Evolutionary conservation across 495 filamentous ascomycete species (phyloP).

Genomic region (Hypoxylon cercidicola): DNA sequence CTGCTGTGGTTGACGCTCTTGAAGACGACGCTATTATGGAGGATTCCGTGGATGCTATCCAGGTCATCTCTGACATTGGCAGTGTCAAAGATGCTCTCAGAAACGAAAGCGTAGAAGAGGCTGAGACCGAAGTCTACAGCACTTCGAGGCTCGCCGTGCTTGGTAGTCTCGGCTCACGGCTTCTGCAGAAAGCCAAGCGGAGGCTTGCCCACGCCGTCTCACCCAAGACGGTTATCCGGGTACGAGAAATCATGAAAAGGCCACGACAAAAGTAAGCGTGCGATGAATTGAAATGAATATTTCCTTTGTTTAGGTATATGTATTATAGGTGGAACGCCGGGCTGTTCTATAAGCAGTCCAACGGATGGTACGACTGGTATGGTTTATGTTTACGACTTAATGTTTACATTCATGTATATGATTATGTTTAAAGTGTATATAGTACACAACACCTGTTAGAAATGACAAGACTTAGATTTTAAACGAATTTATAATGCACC

Average conservation of each 20-base stretch:
- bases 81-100: background rate
- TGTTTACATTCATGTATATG: background rate
- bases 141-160: background rate
- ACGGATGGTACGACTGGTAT: background rate
- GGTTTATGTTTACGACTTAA: background rate
- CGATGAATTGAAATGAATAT: background rate
- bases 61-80: background rate
- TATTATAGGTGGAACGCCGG: too few relatives aligned
- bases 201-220: background rate
- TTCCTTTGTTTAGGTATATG: background rate
- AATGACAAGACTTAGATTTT: background rate
- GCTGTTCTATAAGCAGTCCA: too few relatives aligned
- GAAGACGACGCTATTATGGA: background rate
- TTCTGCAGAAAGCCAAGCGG: background rate
- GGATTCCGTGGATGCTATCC: background rate
- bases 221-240: background rate
- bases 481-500: too few relatives aligned
- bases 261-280: background rate
- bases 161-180: background rate
- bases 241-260: background rate
- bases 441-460: background rate
- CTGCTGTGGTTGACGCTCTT: background rate
- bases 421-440: background rate
- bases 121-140: background rate
- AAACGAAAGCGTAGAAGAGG: background rate